Base-by-base conservation (phyloP, 176 grass and related monocot species). In the Musa schizocarpa region DNA sequence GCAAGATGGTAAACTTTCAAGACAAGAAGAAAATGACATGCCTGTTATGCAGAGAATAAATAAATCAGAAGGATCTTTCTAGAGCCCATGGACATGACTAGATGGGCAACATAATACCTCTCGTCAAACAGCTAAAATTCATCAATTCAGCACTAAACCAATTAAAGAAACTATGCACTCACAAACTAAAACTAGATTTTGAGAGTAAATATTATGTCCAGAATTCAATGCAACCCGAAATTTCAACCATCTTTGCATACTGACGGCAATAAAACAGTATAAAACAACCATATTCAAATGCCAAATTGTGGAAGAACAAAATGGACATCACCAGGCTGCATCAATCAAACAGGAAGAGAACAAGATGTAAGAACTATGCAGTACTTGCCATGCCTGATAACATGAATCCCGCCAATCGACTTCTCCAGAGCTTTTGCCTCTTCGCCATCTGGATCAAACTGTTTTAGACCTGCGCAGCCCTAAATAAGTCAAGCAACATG, bases 381-480 rank as follows among this genome's bases (percentile, higher is more conserved):
- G 55, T 21, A 80, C 78, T 80, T 80, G 78, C 78, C 94, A 93
- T 98, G 90, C 78, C 90, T 89, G 71, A 98, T 91, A 77, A 93
- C 90, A 87, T 80, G 82, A 87, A 98, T 76, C 61, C 90, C 90
- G 23, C 86, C 83, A 54, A 97, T 91, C 55, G 80, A 73, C 34
- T 87, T 84, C 83, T 98, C 94, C 9, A 98, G 83, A 23, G 50
- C 78, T 76, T 26, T 79, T 7, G 94, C 90, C 29, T 91, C 94
- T 3, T 58, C 51, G 5, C 88, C 94, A 76, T 98, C 86, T 13
- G 90, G 90, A 84, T 98, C 94, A 83, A 86, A 98, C 82, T 98
- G 61, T 72, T 69, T 81, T 54, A 98, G 78, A 69, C 94, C 93
- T 96, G 77, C 22, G 26, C n/a, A 77, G 9, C 20, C 56, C 66